Percentiles rank a stretch among this genome's conserved stretches.
Conservation (phyloP, 2,329 filamentous ascomycete species). For the Sporothrix luriei region DNA sequence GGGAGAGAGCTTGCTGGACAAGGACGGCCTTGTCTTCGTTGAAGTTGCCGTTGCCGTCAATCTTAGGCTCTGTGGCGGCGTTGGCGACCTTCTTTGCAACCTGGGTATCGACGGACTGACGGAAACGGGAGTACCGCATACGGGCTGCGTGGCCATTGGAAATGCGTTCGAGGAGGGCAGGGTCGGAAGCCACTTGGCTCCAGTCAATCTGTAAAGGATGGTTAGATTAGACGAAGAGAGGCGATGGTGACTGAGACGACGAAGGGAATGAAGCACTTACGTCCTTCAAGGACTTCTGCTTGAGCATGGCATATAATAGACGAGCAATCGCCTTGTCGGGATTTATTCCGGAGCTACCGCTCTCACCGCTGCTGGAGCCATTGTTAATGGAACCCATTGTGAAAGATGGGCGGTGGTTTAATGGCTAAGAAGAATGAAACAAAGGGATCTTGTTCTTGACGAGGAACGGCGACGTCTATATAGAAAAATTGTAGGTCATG, state of each 20-base stretch:
- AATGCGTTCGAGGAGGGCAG: conserved; percentile 57
- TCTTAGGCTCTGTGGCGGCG: neutral
- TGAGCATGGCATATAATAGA: conserved; percentile 62
- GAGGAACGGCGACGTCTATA: neutral
- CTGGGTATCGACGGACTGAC: conserved; percentile 45
- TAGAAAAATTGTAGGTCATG: no score
- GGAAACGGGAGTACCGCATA: conserved; percentile 62
- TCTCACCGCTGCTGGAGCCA: neutral
- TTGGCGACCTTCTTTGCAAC: neutral
- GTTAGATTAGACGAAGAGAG: neutral
- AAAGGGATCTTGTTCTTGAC: neutral
- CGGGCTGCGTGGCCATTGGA: conserved; percentile 63
- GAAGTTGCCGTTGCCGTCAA: neutral
- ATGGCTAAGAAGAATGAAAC: no score
- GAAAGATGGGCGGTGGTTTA: neutral
- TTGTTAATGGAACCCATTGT: neutral
- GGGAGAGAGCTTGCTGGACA: neutral
- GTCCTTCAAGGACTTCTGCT: conserved; percentile 63
- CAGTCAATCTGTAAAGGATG: conserved; percentile 57
- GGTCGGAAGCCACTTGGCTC: conserved; percentile 59
- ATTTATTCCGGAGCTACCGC: conserved; percentile 41
- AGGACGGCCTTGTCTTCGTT: neutral
- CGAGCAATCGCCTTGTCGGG: conserved; percentile 60
- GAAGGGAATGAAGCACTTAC: conserved; percentile 46
- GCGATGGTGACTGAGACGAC: neutral